Base-by-base conservation (phyloP, 352 stramenopile species). In the Detonula confervacea region DNA sequence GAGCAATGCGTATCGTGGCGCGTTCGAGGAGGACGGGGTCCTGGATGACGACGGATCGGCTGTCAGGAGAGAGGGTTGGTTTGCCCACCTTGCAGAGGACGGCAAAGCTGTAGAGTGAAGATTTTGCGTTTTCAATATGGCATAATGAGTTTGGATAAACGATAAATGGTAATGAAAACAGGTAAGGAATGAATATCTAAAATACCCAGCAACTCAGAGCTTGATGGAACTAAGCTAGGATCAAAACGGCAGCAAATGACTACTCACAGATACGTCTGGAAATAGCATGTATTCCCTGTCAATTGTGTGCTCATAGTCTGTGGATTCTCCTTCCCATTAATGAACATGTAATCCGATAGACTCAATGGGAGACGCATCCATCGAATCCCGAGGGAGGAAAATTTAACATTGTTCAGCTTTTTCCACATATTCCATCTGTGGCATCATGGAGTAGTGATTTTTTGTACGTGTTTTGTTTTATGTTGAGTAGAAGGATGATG, bases 271-370 rank as follows among this genome's bases (percentile, higher is more conserved):
- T 83, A 89, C 9, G 80, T 87, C 69, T 89, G 83, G 44, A 89
- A 89, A 44, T 89, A 89, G 37, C 83, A 89, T 20, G 83, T 89
- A 62, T 87, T 87, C 11, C 80, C 80, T 12, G 83, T 89, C 46
- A 87, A 72, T 47, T 89, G 83, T 11, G 51, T 77, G 30, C 69
- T 85, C 83, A 89, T 89, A 11, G 70, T 54, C 2, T 56, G 71
- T n/a, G 42, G 46, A n/a, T 42, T 60, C 11, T 37, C 18, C 47
- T 68, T 70, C 42, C 46, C 63, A 61, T 88, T 88, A 55, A 89
- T 70, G 57, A 89, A 87, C 27, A 87, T 35, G 44, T 87, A 89
- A 35, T 52, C 47, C 33, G 74, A 46, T 12, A 87, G 22, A 49
- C 86, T 79, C 24, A 89, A 49, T 0, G 80, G 74, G 0, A 87